Base-by-base conservation (phyloP, 148 eudicot genomes). In the Linanthus parryae region DNA sequence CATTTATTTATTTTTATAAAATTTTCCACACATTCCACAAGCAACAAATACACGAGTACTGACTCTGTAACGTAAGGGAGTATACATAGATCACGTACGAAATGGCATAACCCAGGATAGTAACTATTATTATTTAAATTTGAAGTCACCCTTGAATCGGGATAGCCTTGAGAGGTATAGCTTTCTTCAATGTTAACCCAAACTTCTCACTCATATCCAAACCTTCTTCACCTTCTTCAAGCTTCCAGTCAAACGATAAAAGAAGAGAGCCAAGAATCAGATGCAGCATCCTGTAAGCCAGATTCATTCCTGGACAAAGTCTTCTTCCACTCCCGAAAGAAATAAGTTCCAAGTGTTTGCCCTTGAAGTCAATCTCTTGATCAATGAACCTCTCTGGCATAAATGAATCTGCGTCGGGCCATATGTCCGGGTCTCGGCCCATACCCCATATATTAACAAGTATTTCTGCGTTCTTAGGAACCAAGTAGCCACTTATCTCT, bases 381-480 rank as follows among this genome's bases (percentile, higher is more conserved):
- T 46, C 19, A 7, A 26, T 54, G 48, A 59, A 59, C 38, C 64
- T 60, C 40, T 60, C 64, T 3, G 64, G 64, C 64, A 39, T 43
- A 38, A 50, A 60, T 5, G 14, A 6, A 9, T 24, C 1, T 1
- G 64, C 39, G 30, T 60, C 56, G 2, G 19, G 56, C 56, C 57
- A 60, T 2, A n/a, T 8, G 4, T 50, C 64, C 0, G 56, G 48
- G n/a, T 60, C 64, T 48, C 64, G 39, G 8, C 56, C 64, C 13
- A 60, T 49, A 20, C 57, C 50, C 51, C 57, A 61, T 5, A 51
- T 43, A 47, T 61, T 61, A 1, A 61, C 48, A 4, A 61, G 59
- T 1, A 73, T 35, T 47, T 63, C 16, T 38, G 78, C 35, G 26
- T 65, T 27, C 35, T 68, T 64, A 1, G 78, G 78, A 6, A 73